Conservation (phyloP, 192 early-diverging fungal genomes). For the Phycomyces nitens region DNA sequence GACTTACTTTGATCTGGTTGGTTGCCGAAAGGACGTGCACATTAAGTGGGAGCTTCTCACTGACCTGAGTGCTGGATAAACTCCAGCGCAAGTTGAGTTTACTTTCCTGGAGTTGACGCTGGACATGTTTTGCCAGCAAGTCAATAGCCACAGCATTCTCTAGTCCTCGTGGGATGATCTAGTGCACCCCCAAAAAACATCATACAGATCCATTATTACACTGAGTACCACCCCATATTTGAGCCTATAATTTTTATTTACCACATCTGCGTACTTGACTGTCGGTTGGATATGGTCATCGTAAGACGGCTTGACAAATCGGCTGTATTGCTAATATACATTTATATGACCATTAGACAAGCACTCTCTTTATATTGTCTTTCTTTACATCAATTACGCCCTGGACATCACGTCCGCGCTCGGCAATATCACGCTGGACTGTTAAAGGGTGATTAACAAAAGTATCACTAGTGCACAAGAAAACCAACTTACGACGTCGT, state of each 20-base stretch:
- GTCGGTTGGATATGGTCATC: constrained; percentile 91
- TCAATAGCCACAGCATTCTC: constrained; percentile 91
- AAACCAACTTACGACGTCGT: constrained; percentile 61
- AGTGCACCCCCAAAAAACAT: constrained; percentile 6
- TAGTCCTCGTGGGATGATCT: constrained; percentile 88
- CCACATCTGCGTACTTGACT: constrained; percentile 88
- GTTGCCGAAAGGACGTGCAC: constrained; percentile 48
- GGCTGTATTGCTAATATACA: constrained; percentile 68
- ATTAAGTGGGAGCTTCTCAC: constrained; percentile 37
- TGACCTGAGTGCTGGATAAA: constrained; percentile 38
- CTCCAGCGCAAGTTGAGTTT: constrained; percentile 56
- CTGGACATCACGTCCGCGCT: constrained; percentile 81
- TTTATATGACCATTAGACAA: not conserved
- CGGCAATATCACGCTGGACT: constrained; percentile 89
- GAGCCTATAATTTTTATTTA: constrained; percentile 32
- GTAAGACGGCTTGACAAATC: constrained; percentile 92
- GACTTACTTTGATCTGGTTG: constrained; percentile 50
- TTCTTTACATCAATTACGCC: constrained; percentile 70
- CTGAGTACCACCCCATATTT: no score
- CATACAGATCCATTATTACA: not conserved
- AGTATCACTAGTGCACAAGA: not conserved
- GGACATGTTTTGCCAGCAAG: constrained; percentile 86
- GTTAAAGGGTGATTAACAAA: not conserved
- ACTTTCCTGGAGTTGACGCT: constrained; percentile 76
- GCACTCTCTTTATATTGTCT: not conserved